Evolutionary conservation across 208 protist species (phyloP), one percentile per base, ranked within the genome.

Genomic region (Phytomonas francai): DNA sequence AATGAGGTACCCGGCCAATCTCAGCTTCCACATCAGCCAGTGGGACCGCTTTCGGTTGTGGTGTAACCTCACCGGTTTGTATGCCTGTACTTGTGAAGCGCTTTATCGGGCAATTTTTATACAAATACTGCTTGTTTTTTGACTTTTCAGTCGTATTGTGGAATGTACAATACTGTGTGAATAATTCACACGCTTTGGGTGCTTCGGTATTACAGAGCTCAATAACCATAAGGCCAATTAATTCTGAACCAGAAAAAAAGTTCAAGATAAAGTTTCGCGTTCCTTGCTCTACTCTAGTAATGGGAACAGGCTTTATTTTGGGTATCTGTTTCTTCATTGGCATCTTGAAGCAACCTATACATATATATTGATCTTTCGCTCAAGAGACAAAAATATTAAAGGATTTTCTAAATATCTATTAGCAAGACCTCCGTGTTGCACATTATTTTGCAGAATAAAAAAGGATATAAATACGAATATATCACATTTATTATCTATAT

Each of bases 131-230:
- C 59, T 90, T 92, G 3, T 54, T 65, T 27, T 71, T 76, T 59
- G 75, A 83, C 34, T 84, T 89, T 36, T 89, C 89, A 6, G 62
- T 82, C 14, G 59, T 65, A 31, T 34, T 74, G 14, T 72, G 63
- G 31, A 60, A 59, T 11, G 78, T 60, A 61, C 73, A 83, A 32
- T 79, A 87, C 62, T 82, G 79, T 28, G 80, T 66, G 66, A 91
- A 86, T 12, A 90, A n/a, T 42, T 92, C 89, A 66, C 85, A 91
- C 0, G 81, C 66, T 62, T 89, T 95, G 3, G 89, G 89, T 29
- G 73, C 66, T 9, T 79, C 80, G 5, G 73, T 65, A 28, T 59
- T 72, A 22, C 70, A 68, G 12, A 79, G 64, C 66, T 79, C 69
- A 19, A 79, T 61, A 22, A 72, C 70, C 25, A 79, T 25, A 67